Evolutionary conservation across 495 filamentous ascomycete genomes (phyloP).

Genomic region (Annulohypoxylon maeteangense): DNA sequence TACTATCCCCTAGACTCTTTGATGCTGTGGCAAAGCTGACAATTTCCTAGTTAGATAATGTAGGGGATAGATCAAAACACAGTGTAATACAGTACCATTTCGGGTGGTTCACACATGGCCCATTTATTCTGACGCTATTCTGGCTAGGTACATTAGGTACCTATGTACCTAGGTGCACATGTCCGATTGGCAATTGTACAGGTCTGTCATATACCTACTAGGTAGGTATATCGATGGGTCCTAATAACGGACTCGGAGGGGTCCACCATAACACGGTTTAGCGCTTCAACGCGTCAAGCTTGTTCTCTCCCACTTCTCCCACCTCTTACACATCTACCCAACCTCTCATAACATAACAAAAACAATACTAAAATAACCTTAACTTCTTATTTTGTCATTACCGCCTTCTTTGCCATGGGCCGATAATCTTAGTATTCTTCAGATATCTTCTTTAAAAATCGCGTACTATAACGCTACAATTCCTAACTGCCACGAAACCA

Average conservation of each 20-base stretch:
- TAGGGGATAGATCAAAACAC: too few species aligned
- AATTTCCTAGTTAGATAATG: too few species aligned
- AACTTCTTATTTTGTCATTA: not conserved
- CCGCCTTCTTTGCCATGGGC: not conserved
- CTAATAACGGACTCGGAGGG: not conserved
- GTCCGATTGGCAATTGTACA: too few species aligned
- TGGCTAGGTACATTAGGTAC: too few species aligned
- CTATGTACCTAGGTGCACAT: too few species aligned
- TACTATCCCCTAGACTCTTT: too few species aligned
- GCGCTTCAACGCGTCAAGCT: constrained; percentile 42
- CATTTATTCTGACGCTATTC: too few species aligned
- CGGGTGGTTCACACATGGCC: too few species aligned
- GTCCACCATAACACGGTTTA: constrained; percentile 28
- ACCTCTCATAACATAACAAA: constrained; percentile 15
- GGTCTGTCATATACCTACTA: too few species aligned
- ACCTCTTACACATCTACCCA: not conserved
- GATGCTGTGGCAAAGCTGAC: too few species aligned
- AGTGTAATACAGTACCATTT: too few species aligned
- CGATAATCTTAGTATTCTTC: not conserved
- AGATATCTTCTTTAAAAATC: not conserved
- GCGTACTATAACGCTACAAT: not conserved
- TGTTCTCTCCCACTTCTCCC: constrained; percentile 11
- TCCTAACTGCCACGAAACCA: constrained; percentile 24
- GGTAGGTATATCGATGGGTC: not conserved
- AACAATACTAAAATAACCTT: not conserved